Evolutionary conservation across 2,329 filamentous ascomycete species (phyloP).

Genomic region (Salinomyces thailandicus): DNA sequence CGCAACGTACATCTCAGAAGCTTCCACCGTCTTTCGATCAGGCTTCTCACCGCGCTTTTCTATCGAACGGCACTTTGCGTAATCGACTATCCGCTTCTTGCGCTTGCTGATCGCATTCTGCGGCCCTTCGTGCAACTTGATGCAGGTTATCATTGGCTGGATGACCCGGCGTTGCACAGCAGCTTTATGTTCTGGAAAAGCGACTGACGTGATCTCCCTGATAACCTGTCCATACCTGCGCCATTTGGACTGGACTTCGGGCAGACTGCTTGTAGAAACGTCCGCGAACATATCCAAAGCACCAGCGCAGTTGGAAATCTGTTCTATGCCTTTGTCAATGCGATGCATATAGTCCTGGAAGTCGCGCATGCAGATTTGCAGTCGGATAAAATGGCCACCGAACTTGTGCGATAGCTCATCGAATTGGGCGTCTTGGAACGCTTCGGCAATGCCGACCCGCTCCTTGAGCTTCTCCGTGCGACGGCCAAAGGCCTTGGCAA

Average conservation of each 20-base stretch:
- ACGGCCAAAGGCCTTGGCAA: constrained; percentile 83
- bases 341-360: constrained; percentile 88
- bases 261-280: constrained; percentile 56
- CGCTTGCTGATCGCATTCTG: constrained; percentile 89
- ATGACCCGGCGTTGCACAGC: constrained; percentile 74
- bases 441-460: constrained; percentile 52
- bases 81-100: constrained; percentile 83
- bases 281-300: constrained; percentile 77
- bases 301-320: constrained; percentile 68
- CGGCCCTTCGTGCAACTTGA: constrained; percentile 72
- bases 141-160: constrained; percentile 67
- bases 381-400: constrained; percentile 78
- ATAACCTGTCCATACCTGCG: constrained; percentile 80
- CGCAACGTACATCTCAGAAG: constrained; percentile 79
- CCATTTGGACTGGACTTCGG: constrained; percentile 90
- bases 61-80: constrained; percentile 67
- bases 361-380: constrained; percentile 86
- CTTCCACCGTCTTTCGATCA: constrained; percentile 73
- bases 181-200: constrained; percentile 65
- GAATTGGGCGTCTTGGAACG: constrained; percentile 73
- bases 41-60: constrained; percentile 73
- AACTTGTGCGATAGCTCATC: constrained; percentile 74
- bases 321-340: constrained; percentile 65
- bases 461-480: constrained; percentile 75
- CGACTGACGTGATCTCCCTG: constrained; percentile 72